phyloP scores from a whole-genome alignment of 352 stramenopile genomes.

The Phytophthora podocarpi region DNA sequence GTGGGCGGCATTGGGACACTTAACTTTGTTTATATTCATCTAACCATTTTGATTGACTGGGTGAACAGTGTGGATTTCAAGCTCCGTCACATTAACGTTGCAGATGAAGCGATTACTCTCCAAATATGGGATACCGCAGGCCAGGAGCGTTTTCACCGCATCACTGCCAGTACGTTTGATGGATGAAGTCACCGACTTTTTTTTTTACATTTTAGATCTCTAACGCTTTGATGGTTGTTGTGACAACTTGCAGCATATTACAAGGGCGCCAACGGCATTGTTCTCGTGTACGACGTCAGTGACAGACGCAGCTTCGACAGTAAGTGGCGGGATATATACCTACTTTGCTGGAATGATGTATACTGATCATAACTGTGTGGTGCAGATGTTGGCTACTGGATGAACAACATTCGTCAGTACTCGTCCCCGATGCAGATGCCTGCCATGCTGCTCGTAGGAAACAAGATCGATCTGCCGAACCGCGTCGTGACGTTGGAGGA shows the following conservation, averaged over 20 bases:
- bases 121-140: conserved; percentile 96
- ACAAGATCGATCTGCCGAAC: conserved; percentile 93
- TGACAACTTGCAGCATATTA: conserved; percentile 85
- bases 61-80: conserved; percentile 92
- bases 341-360: conserved; percentile 2
- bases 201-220: background rate
- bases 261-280: conserved; percentile 93
- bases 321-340: conserved; percentile 44
- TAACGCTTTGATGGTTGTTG: conserved; percentile 22
- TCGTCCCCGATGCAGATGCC: conserved; percentile 73
- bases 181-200: background rate
- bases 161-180: conserved; percentile 86
- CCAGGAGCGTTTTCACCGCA: conserved; percentile 94
- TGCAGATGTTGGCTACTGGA: conserved; percentile 94
- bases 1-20: conserved; percentile 6
- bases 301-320: conserved; percentile 93
- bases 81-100: conserved; percentile 83
- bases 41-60: conserved; percentile 2
- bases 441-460: conserved; percentile 89
- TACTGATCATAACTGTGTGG: conserved; percentile 20
- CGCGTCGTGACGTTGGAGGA: conserved; percentile 80
- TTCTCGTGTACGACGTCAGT: conserved; percentile 94
- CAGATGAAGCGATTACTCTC: conserved; percentile 87
- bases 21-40: background rate
- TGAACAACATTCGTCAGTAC: conserved; percentile 95